Percentiles rank a stretch among this genome's conserved stretches.
Evolutionary conservation across 371 early-diverging fungal species (phyloP).

Genomic region (Apophysomyces elegans): DNA sequence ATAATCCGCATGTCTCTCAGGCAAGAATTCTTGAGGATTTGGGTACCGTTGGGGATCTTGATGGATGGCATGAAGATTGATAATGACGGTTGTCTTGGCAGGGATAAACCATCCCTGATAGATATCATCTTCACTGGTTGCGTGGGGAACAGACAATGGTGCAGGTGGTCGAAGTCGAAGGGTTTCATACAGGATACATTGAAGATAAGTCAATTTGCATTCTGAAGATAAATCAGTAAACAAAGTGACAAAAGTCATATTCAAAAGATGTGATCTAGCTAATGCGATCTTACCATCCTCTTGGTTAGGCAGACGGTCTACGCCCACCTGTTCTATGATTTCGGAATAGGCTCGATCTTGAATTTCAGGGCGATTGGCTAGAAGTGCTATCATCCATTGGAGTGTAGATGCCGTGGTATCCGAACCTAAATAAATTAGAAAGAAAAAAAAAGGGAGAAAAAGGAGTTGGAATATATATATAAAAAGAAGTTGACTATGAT

Average conservation of each 20-base stretch:
- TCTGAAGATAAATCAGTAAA: constrained; percentile 21
- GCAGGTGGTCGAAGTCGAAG: constrained; percentile 47
- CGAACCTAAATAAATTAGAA: constrained; percentile 32
- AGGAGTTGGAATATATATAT: neutral
- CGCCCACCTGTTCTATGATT: constrained; percentile 35
- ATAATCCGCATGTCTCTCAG: constrained; percentile 46
- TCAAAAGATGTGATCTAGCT: too few relatives aligned
- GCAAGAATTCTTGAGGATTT: constrained; percentile 38
- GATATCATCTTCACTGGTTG: constrained; percentile 43
- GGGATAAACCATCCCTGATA: constrained; percentile 54
- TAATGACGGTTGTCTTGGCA: constrained; percentile 45
- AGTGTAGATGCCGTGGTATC: constrained; percentile 51
- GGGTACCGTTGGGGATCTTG: constrained; percentile 34
- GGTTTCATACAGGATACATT: constrained; percentile 53
- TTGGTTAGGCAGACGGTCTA: constrained; percentile 36
- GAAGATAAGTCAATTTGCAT: constrained; percentile 36
- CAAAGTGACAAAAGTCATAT: constrained; percentile 7
- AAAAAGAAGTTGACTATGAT: neutral
- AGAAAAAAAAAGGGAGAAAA: constrained; percentile 1
- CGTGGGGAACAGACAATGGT: constrained; percentile 52
- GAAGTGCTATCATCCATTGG: constrained; percentile 45
- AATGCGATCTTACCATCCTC: constrained; percentile 34
- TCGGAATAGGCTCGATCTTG: constrained; percentile 48
- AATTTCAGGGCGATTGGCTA: constrained; percentile 47
- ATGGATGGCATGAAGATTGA: constrained; percentile 50